Conservation (phyloP, 78 protist genomes). For the Isochrysis galbana region DNA sequence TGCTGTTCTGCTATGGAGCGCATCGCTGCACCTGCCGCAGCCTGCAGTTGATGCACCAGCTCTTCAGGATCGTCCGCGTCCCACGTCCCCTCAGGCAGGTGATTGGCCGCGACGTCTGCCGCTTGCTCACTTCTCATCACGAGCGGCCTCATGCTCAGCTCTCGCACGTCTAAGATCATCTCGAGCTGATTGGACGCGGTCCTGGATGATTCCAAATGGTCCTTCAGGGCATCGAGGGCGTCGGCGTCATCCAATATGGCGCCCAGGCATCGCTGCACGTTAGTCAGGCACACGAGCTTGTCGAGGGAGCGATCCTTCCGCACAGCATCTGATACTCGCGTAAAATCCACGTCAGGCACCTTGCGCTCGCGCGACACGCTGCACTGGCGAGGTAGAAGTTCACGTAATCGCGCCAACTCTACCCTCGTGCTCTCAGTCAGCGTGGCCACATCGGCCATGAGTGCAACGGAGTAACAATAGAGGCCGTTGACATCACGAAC, state of each 20-base stretch:
- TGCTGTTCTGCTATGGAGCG: neutral
- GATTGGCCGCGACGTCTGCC: neutral
- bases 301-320: neutral
- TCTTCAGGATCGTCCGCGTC: neutral
- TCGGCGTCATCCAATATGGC: neutral
- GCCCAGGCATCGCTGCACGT: neutral
- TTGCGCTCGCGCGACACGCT: no score
- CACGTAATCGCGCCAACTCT: neutral
- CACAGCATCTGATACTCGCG: no score
- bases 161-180: neutral
- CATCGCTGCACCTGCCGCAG: neutral
- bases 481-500: neutral
- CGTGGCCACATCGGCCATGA: neutral
- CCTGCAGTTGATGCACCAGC: neutral
- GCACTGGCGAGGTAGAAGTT: neutral
- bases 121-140: no score
- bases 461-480: neutral
- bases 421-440: neutral
- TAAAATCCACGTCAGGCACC: neutral
- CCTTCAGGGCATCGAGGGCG: neutral
- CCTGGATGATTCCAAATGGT: neutral
- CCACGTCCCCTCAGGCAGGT: neutral
- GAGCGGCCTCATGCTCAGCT: neutral
- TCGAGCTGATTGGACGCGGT: neutral
- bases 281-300: neutral